These are phyloP conservation scores for Chionographis japonica DNA, from an alignment of 106 monocot species.

Conservation along the genomic window DNA sequence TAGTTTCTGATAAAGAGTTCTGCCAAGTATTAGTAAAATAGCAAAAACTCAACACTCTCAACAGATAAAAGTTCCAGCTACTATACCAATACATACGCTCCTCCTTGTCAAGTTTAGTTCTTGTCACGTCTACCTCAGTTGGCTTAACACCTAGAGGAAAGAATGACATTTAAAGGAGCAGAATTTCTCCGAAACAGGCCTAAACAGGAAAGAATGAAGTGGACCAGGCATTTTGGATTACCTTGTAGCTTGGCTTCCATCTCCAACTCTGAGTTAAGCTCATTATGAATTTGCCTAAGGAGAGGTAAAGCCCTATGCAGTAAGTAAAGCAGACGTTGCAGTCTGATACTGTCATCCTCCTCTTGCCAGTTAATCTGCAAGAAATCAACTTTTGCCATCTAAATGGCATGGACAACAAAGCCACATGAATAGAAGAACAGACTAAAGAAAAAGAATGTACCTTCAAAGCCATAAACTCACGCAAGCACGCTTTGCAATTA, in stretches of 20 bases:
- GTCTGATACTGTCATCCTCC: constrained; percentile 5
- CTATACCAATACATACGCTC: constrained; percentile 22
- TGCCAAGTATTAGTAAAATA: too few species aligned
- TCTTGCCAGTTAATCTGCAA: background rate
- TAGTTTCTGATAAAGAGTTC: too few species aligned
- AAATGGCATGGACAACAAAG: too few species aligned
- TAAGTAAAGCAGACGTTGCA: constrained; percentile 17
- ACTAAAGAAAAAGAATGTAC: constrained; percentile 3
- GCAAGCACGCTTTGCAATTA: constrained; percentile 24
- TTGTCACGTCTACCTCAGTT: constrained; percentile 1
- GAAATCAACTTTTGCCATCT: background rate
- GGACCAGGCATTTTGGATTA: background rate
- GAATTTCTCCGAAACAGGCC: too few species aligned
- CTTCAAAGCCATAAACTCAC: constrained; percentile 1
- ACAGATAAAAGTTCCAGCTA: background rate
- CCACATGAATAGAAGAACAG: background rate
- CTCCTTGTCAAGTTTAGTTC: constrained; percentile 17
- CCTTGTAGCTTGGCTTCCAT: constrained; percentile 18
- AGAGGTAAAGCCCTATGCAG: constrained; percentile 12
- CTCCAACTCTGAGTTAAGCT: constrained; percentile 12
- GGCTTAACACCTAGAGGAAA: constrained; percentile 4
- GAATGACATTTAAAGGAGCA: background rate
- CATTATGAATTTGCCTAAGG: constrained; percentile 15
- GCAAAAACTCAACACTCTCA: too few species aligned
- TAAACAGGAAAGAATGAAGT: background rate